Percentiles rank a stretch among this genome's conserved stretches.
Evolutionary conservation across 2,329 filamentous ascomycete species (phyloP).

Genomic region (Lomentospora prolificans): DNA sequence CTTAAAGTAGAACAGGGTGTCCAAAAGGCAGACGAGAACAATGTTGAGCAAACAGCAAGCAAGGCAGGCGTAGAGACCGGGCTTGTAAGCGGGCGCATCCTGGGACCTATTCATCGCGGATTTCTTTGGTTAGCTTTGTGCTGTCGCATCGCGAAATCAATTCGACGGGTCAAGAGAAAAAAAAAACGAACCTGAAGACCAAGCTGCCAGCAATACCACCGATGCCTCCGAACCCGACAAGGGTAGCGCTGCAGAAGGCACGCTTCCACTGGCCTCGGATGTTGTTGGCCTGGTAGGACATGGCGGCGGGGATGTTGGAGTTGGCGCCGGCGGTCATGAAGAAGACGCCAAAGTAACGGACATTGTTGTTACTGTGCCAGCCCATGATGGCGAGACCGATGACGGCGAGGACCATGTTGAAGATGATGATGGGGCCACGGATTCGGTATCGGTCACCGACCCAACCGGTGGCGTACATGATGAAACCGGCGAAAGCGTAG

Average conservation of each 20-base stretch:
- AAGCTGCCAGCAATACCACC: conserved; percentile 69
- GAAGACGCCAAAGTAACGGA: conserved; percentile 67
- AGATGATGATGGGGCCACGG: conserved; percentile 55
- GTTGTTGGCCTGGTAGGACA: conserved; percentile 82
- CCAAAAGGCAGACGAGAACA: conserved; percentile 31
- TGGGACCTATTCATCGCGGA: conserved; percentile 18
- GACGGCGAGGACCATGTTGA: conserved; percentile 56
- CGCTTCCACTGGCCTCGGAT: conserved; percentile 85
- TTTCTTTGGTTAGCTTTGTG: background rate
- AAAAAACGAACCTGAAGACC: conserved; percentile 55
- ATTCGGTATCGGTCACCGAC: conserved; percentile 56
- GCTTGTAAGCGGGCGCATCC: conserved; percentile 43
- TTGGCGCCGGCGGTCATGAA: conserved; percentile 68
- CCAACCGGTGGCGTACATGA: conserved; percentile 52
- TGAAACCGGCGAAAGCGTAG: conserved; percentile 53
- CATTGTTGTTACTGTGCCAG: conserved; percentile 43
- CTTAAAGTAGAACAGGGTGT: conserved; percentile 29
- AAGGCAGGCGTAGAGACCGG: conserved; percentile 46
- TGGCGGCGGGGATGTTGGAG: conserved; percentile 62
- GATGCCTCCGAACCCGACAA: conserved; percentile 67
- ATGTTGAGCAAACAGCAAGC: conserved; percentile 36
- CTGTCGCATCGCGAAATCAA: no score
- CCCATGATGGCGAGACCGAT: conserved; percentile 66
- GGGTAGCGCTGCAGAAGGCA: conserved; percentile 64
- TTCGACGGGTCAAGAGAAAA: no score